Conservation (phyloP, 257 asterid species). For the Solanum clarkiae region DNA sequence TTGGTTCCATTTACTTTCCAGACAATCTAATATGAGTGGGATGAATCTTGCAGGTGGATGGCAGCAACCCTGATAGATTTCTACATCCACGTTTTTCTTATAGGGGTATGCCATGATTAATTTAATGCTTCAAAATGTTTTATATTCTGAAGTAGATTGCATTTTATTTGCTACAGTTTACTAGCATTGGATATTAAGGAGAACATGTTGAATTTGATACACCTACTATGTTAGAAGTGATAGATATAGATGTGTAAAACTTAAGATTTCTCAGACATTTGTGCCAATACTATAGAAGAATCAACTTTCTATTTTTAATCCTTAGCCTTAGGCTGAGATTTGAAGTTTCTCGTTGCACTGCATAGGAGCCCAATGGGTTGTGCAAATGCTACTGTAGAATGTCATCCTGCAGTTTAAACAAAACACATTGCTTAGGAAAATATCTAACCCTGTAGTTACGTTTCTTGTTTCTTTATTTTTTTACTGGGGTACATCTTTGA, state of each 20-base stretch:
- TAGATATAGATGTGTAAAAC: neutral
- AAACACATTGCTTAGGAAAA: neutral
- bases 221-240: neutral
- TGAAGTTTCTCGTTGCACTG: neutral
- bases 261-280: neutral
- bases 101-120: slow-evolving; percentile 37
- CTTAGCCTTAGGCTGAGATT: neutral
- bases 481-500: neutral
- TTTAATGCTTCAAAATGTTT: neutral
- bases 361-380: neutral
- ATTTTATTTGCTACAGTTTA: neutral
- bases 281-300: neutral
- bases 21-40: neutral
- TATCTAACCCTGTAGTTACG: neutral
- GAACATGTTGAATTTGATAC: neutral
- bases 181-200: neutral
- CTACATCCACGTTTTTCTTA: slow-evolving; percentile 39
- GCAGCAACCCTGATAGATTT: slow-evolving; percentile 59
- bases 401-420: neutral
- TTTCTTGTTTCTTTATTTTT: neutral
- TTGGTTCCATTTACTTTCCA: neutral
- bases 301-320: neutral
- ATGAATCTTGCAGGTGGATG: slow-evolving; percentile 62
- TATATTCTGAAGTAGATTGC: neutral
- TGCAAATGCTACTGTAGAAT: neutral